Percentiles rank a stretch among this genome's conserved stretches.
phyloP scores from a whole-genome alignment of 2,329 filamentous ascomycete genomes.

The Elsinoe batatas region DNA sequence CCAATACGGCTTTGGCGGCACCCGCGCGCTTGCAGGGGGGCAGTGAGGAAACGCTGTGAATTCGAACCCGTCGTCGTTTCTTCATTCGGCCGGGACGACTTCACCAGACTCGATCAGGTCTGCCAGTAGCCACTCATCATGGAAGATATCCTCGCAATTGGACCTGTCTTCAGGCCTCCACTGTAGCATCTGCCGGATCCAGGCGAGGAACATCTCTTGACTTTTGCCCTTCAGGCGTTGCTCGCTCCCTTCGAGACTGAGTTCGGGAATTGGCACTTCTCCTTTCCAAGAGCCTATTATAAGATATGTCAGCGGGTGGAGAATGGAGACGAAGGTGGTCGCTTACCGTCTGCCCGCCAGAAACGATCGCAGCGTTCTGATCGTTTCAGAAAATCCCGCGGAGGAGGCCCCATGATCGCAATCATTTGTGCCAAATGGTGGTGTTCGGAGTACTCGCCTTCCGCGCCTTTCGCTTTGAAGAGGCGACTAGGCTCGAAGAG shows the following conservation, averaged over 20 bases:
- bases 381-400: conserved; percentile 26
- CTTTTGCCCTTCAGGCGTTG: conserved; percentile 15
- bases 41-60: no score
- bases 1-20: no score
- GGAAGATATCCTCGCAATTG: conserved; percentile 19
- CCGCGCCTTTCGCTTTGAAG: conserved; percentile 21
- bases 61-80: no score
- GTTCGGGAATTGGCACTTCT: neutral
- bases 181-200: conserved; percentile 28
- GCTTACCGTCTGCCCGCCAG: conserved; percentile 21
- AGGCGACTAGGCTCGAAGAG: conserved; percentile 28
- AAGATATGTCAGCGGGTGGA: neutral
- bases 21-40: no score
- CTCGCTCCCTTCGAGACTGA: neutral
- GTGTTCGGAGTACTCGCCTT: conserved; percentile 22
- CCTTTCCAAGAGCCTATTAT: conserved; percentile 9
- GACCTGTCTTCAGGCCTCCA: conserved; percentile 28
- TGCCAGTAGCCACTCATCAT: conserved; percentile 20
- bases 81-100: conserved; percentile 3
- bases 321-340: no score
- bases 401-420: conserved; percentile 31
- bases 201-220: conserved; percentile 24
- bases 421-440: conserved; percentile 25
- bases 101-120: conserved; percentile 20
- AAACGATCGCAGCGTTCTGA: conserved; percentile 22